Base-by-base conservation (phyloP, 495 filamentous ascomycete species). In the Neurospora sp. region DNA sequence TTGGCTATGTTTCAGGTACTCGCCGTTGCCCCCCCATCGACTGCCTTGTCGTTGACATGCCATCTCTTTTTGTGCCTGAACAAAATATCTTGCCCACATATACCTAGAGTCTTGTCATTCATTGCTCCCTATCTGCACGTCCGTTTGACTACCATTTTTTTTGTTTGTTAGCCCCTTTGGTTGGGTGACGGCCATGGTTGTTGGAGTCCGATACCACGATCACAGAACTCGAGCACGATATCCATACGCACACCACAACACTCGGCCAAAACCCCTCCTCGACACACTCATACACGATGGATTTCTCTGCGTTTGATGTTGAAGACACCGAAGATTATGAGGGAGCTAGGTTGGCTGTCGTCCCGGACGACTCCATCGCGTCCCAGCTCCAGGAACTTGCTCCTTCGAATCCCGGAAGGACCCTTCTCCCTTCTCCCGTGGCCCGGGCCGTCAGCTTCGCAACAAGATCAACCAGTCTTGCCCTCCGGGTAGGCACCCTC, bases 391-490 rank as follows among this genome's bases (percentile, higher is more conserved):
- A 68, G 12, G 77, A 76, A 6, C 69, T 76, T 39, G 73, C 70
- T 2, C 41, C 76, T 68, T 74, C 74, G 8, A 72, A 70, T 18
- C 78, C 84, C 12, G 87, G 88, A 38, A 79, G 83, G 35, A 91
- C 91, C 1, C 86, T 94, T 4, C 86, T 94, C 0, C 91, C 92
- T 10, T 76, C 84, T 16, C 86, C 89, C 10, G 81, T 93, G 22
- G 92, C 92, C 16, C 90, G 86, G 37, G 81, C 89, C n/a, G 87
- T 94, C 68, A 92, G 90, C 71, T 76, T 93, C 37, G 82, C 90
- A 31, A 88, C 92, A 4, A 87, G 89, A 73, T 91, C 91, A 0
- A 90, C 90, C 3, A 89, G 90, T 8, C 83, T 93, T 22, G 90
- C 88, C 14, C 82, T 94, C 42, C 88, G 91, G n/a, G 76, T 93